Base-by-base conservation (phyloP, 2,329 filamentous ascomycete genomes). In the Curvularia verruculosa region DNA sequence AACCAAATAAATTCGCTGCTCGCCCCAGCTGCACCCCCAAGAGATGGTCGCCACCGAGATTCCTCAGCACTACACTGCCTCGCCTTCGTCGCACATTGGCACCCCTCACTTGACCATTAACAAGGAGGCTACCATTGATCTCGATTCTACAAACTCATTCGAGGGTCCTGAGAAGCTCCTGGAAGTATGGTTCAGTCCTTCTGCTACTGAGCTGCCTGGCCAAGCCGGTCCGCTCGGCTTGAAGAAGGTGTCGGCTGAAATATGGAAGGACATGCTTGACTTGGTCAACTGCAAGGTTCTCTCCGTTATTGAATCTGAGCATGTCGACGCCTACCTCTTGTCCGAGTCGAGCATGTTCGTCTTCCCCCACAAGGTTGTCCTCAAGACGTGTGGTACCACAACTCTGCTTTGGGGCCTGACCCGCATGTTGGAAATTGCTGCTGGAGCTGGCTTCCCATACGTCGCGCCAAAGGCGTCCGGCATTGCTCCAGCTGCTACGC, bases 311-410 rank as follows among this genome's bases (percentile, higher is more conserved):
- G 89, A 94, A 75, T 96, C 94, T 23, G 92, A 96, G 63, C 89
- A 94, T 74, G 90, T 98, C 69, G 95, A 99, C 74, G 94, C 95
- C 64, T 99, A 99, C 75, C 87, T 99, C 6, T 84, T 99, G 54
- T 99, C 95, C 62, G 95, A 99, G 81, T 98, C 95, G 39, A 98
- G 95, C 89, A 96, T 99, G 93, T 99, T 99, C 76, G 92, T 99
- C 69, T 99, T 96, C 78, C 92, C 93, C n/a, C 95, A 99, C 85
- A 99, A 99, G 84, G 85, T 99, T 63, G 96, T 99, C 59, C 83
- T 99, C 66, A 99, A 99, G 86, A 99, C 95, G 7, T 99, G 95
- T 72, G 95, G 95, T 59, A 99, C 95, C 23, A 99, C 95, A 13
- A 99, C 95, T 2, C 82, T 99, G 51, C 85, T 99, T 6, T 89